Percentiles rank a stretch among this genome's conserved stretches.
Evolutionary conservation across 2,329 filamentous ascomycete genomes (phyloP).

Genomic region (Neopestalotiopsis clavispora): DNA sequence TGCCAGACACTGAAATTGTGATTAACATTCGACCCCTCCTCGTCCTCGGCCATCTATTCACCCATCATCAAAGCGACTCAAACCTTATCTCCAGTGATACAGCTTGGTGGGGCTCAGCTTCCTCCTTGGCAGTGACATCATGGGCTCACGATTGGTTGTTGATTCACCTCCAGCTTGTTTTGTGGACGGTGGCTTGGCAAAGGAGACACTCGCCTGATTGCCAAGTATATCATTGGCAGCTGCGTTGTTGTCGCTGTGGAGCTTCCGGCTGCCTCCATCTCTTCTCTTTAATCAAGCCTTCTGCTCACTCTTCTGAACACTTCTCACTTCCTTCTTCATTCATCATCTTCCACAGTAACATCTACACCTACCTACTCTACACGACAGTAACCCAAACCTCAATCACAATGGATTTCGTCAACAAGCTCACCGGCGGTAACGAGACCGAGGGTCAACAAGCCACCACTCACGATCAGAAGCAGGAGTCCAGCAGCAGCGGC

Average conservation of each 20-base stretch:
- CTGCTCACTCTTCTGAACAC: too few relatives aligned
- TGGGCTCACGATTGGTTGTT: background rate
- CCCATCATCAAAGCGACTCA: background rate
- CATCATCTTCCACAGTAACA: too few relatives aligned
- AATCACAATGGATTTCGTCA: constrained; percentile 59
- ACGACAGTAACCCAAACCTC: background rate
- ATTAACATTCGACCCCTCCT: background rate
- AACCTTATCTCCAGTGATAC: background rate
- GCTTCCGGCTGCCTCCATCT: background rate
- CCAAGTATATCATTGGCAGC: background rate
- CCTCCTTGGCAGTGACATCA: background rate
- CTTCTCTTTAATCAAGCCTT: background rate
- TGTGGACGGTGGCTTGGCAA: background rate
- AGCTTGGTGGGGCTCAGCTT: background rate
- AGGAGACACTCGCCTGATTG: background rate
- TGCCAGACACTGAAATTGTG: too few relatives aligned
- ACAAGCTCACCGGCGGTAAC: constrained; percentile 51
- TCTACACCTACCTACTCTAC: background rate
- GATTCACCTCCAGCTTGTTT: constrained; percentile 1
- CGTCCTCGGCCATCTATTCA: background rate
- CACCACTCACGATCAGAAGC: constrained; percentile 40
- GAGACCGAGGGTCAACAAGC: constrained; percentile 25
- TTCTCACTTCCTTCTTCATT: too few relatives aligned
- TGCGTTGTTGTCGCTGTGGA: background rate
- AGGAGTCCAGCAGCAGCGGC: constrained; percentile 49